These are phyloP conservation scores for Aspergillus arachidicola DNA, from an alignment of 2,329 filamentous ascomycete species.

Conservation along the genomic window DNA sequence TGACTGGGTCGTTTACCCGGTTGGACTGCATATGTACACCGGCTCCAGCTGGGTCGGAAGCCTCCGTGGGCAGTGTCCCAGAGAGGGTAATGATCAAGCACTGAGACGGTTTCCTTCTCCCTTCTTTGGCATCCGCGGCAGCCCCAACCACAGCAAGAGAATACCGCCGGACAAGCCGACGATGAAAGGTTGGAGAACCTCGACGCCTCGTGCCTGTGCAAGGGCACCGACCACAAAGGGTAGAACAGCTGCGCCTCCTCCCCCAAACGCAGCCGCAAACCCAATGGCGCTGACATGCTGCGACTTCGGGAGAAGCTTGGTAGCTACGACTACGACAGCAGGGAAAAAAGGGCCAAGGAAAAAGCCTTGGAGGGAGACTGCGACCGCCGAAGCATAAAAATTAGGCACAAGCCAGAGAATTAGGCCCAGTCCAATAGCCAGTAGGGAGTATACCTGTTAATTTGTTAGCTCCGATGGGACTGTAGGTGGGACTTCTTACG, in stretches of 20 bases:
- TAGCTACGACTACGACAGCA: conserved; percentile 70
- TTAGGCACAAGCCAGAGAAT: conserved; percentile 57
- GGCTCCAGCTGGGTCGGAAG: not conserved
- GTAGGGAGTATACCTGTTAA: too few species aligned
- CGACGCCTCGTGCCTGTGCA: conserved; percentile 58
- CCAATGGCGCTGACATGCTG: conserved; percentile 77
- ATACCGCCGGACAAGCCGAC: conserved; percentile 51
- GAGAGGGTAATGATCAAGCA: not conserved
- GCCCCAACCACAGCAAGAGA: conserved; percentile 51
- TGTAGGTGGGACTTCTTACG: too few species aligned
- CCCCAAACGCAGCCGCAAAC: conserved; percentile 75
- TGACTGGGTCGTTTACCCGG: not conserved
- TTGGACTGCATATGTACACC: not conserved
- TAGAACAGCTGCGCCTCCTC: conserved; percentile 61
- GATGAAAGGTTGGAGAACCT: conserved; percentile 60
- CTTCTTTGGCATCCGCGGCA: conserved; percentile 26
- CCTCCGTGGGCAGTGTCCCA: not conserved
- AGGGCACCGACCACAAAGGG: conserved; percentile 48
- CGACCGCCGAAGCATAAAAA: conserved; percentile 71
- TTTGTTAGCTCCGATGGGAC: too few species aligned
- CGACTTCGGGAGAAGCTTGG: conserved; percentile 71
- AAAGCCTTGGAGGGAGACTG: conserved; percentile 72
- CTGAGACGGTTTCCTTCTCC: not conserved
- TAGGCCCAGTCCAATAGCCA: too few species aligned
- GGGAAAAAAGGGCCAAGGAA: conserved; percentile 80